phyloP scores from a whole-genome alignment of 345 rosid species.

The Cardamine resedifolia region DNA sequence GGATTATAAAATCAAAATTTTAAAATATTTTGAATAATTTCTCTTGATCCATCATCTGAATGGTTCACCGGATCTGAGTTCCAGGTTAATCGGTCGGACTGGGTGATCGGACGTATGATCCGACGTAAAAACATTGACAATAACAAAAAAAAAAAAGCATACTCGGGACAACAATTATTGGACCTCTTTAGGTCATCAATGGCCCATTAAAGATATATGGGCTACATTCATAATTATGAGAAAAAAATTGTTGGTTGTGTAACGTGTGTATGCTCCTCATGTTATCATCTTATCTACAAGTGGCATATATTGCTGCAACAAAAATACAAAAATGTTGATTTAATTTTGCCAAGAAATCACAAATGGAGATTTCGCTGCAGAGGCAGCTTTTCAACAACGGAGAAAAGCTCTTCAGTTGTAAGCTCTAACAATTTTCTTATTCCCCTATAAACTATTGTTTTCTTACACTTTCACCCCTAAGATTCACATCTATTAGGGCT shows the following conservation, averaged over 20 bases:
- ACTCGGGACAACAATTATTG: background rate
- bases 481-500: background rate
- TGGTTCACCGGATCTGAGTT: no score
- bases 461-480: background rate
- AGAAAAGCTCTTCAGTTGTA: conserved; percentile 39
- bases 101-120: no score
- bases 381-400: conserved; percentile 31
- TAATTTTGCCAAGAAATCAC: conserved; percentile 1
- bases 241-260: background rate
- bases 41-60: no score
- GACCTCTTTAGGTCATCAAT: background rate
- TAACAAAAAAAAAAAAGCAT: no score
- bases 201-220: conserved; percentile 17
- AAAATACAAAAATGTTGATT: conserved; percentile 16
- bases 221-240: background rate
- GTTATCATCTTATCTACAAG: conserved; percentile 33
- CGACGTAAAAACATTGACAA: no score
- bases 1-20: no score
- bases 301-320: conserved; percentile 11
- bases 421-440: conserved; percentile 26
- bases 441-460: background rate
- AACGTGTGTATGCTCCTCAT: conserved; percentile 16
- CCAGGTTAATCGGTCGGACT: no score
- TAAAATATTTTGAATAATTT: no score
- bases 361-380: conserved; percentile 33